Conservation (phyloP, 1,139 yeast genomes). For the Blastobotrys proliferans region DNA sequence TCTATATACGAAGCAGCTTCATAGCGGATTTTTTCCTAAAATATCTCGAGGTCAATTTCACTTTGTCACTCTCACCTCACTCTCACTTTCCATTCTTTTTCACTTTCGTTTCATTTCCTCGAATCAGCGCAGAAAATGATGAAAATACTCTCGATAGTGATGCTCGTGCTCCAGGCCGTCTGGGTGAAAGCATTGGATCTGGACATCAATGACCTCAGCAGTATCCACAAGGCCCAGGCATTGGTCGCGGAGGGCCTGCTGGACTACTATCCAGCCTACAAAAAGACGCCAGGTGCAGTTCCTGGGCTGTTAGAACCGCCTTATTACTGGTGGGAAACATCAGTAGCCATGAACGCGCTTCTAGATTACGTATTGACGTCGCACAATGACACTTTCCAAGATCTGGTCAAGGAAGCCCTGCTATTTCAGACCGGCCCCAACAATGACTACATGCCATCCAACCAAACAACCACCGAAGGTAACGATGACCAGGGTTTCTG, state of each 20-base stretch:
- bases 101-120: no score
- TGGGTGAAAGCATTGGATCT: conserved; percentile 15
- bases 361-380: conserved; percentile 64
- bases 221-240: conserved; percentile 45
- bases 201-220: conserved; percentile 22
- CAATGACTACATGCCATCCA: conserved; percentile 67
- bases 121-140: no score
- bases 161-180: no score
- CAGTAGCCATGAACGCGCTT: conserved; percentile 79
- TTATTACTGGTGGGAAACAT: conserved; percentile 95
- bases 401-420: conserved; percentile 53
- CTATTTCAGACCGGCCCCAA: conserved; percentile 63
- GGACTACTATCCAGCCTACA: conserved; percentile 65
- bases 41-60: no score
- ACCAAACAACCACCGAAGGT: conserved; percentile 74
- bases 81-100: no score
- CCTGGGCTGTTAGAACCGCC: conserved; percentile 74
- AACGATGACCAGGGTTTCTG: conserved; percentile 92
- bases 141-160: no score
- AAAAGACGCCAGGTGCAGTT: conserved; percentile 47
- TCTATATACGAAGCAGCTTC: no score
- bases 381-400: conserved; percentile 56
- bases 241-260: conserved; percentile 59
- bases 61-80: no score
- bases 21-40: no score